Conservation (phyloP, 768 basidiomycete species). For the Amanita inopinata region DNA sequence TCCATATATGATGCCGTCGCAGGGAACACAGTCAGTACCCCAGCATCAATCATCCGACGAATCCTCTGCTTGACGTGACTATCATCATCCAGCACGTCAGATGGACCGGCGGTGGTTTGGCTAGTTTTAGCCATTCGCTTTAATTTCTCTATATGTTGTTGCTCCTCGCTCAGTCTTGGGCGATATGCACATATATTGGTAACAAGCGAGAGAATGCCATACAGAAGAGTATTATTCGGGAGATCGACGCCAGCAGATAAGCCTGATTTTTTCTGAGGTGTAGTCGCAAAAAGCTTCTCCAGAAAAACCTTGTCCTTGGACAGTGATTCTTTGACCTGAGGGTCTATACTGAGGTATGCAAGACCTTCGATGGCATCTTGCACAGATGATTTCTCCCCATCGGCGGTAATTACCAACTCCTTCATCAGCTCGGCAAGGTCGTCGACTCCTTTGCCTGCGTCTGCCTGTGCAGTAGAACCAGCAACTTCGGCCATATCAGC, state of each 20-base stretch:
- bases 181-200: constrained; percentile 66
- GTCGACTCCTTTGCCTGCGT: constrained; percentile 24
- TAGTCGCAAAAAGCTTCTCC: constrained; percentile 42
- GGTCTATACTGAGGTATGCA: constrained; percentile 67
- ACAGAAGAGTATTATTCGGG: constrained; percentile 48
- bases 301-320: constrained; percentile 47
- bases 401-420: constrained; percentile 35
- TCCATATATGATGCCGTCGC: constrained; percentile 46
- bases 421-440: constrained; percentile 48
- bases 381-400: constrained; percentile 31
- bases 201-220: constrained; percentile 70
- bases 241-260: constrained; percentile 15
- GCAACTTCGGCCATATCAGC: constrained; percentile 31
- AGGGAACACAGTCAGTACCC: constrained; percentile 54
- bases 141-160: constrained; percentile 73
- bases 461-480: constrained; percentile 10
- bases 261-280: constrained; percentile 38
- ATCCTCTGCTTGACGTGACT: constrained; percentile 54
- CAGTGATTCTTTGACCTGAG: constrained; percentile 52
- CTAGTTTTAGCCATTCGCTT: constrained; percentile 57
- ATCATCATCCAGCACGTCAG: constrained; percentile 50
- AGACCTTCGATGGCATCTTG: constrained; percentile 74
- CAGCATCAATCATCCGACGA: constrained; percentile 45
- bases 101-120: constrained; percentile 18
- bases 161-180: constrained; percentile 67